These are phyloP conservation scores for Infundibulicybe gibba DNA, from an alignment of 768 basidiomycete species.

Conservation along the genomic window DNA sequence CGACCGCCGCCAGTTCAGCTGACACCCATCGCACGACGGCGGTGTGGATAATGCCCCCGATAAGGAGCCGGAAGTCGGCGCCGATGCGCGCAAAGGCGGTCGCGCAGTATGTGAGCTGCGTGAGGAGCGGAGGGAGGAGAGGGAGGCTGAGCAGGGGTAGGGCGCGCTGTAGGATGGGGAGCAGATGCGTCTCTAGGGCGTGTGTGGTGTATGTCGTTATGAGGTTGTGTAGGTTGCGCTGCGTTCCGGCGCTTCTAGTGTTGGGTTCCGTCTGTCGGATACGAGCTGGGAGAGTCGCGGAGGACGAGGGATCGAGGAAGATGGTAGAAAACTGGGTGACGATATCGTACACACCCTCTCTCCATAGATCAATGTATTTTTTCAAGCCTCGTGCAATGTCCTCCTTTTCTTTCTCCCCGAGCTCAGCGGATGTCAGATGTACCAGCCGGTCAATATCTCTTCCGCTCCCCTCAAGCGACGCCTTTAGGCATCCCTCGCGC, in stretches of 20 bases:
- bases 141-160: conserved; percentile 61
- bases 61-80: conserved; percentile 75
- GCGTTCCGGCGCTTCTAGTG: no score
- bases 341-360: conserved; percentile 91
- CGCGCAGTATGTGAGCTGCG: conserved; percentile 92
- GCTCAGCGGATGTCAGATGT: conserved; percentile 1
- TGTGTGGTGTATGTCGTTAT: conserved; percentile 64
- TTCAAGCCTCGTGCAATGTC: conserved; percentile 78
- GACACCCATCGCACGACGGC: conserved; percentile 59
- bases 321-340: conserved; percentile 87
- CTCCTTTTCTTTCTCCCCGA: conserved; percentile 50
- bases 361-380: conserved; percentile 86
- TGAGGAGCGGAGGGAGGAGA: conserved; percentile 78
- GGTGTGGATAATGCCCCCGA: conserved; percentile 62
- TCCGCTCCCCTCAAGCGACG: conserved; percentile 50
- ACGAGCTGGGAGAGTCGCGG: conserved; percentile 70
- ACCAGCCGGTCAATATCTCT: conserved; percentile 38
- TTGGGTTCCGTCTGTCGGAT: no score
- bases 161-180: conserved; percentile 58
- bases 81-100: conserved; percentile 91
- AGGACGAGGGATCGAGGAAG: conserved; percentile 67
- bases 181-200: conserved; percentile 59
- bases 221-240: no score
- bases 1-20: conserved; percentile 43
- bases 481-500: conserved; percentile 53